A percentile compares a stretch with the other conserved stretches of the same genome.
phyloP scores from a whole-genome alignment of 1,284 basidiomycete species.

The Bjerkandera adusta region DNA sequence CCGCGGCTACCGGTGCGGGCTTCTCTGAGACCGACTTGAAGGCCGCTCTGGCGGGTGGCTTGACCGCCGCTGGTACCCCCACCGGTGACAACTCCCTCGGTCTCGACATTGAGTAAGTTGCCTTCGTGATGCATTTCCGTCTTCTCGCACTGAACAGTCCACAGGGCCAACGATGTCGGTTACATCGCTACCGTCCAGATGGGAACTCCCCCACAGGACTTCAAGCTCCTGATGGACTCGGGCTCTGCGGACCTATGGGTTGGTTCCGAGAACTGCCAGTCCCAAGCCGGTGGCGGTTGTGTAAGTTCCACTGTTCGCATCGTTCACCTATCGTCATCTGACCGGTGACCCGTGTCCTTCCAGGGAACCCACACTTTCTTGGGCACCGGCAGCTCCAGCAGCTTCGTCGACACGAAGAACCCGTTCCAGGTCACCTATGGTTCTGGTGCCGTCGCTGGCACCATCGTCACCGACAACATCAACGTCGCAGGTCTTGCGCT shows the following conservation, averaged over 20 bases:
- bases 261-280: conserved; percentile 54
- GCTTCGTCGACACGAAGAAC: conserved; percentile 55
- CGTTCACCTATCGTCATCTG: not conserved
- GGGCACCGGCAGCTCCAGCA: conserved; percentile 60
- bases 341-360: conserved; percentile 15
- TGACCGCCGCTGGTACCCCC: conserved; percentile 53
- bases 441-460: conserved; percentile 67
- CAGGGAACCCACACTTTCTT: conserved; percentile 67
- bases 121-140: not conserved
- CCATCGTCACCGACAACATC: conserved; percentile 67
- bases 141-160: conserved; percentile 1
- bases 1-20: conserved; percentile 23
- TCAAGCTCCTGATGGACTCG: conserved; percentile 80
- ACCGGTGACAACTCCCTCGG: conserved; percentile 61
- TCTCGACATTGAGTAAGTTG: conserved; percentile 63
- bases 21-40: conserved; percentile 37
- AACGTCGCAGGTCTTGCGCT: conserved; percentile 66
- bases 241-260: conserved; percentile 88
- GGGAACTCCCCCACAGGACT: conserved; percentile 73
- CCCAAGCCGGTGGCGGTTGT: conserved; percentile 45
- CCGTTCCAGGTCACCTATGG: conserved; percentile 78
- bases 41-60: conserved; percentile 36
- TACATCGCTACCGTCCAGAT: conserved; percentile 76
- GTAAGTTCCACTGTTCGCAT: conserved; percentile 34
- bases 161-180: conserved; percentile 45